Evolutionary conservation across 1,284 basidiomycete genomes (phyloP).

Genomic region (Moesziomyces parantarcticus): DNA sequence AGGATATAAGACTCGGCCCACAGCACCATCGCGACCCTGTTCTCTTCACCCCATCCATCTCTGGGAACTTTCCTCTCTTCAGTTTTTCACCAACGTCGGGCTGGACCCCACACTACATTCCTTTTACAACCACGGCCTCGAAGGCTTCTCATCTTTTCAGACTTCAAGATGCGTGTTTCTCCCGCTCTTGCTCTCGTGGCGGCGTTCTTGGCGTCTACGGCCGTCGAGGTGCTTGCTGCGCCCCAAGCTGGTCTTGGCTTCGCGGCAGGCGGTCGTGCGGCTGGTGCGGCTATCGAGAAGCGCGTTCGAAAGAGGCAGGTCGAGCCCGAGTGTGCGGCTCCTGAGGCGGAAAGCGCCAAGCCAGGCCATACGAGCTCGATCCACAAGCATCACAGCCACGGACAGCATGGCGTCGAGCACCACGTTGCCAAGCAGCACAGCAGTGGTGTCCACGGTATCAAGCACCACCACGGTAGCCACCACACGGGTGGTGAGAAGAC

Average conservation of each 20-base stretch:
- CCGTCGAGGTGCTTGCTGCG: conserved; percentile 8
- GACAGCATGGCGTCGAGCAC: background rate
- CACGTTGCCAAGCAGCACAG: conserved; percentile 1
- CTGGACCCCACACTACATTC: conserved; percentile 28
- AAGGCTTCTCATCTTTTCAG: background rate
- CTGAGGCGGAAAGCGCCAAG: no score
- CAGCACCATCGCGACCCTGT: background rate
- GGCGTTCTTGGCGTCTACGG: conserved; percentile 16
- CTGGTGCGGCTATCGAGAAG: no score
- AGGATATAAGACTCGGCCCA: no score
- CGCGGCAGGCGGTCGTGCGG: background rate
- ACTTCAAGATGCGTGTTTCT: conserved; percentile 26
- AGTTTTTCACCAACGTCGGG: conserved; percentile 8
- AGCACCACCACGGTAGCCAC: no score
- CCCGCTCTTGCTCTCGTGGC: conserved; percentile 30
- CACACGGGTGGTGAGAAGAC: background rate
- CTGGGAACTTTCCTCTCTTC: background rate
- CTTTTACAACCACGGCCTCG: conserved; percentile 1
- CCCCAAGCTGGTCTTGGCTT: conserved; percentile 11
- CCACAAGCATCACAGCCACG: conserved; percentile 1
- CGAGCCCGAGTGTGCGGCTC: no score
- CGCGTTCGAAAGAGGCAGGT: background rate
- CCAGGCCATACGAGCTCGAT: no score
- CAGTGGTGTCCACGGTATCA: background rate
- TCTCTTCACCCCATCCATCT: background rate